A percentile compares a stretch with the other conserved stretches of the same genome.
These are phyloP conservation scores for Colletotrichum zoysiae DNA, from an alignment of 2,329 filamentous ascomycete species.

Conservation along the genomic window DNA sequence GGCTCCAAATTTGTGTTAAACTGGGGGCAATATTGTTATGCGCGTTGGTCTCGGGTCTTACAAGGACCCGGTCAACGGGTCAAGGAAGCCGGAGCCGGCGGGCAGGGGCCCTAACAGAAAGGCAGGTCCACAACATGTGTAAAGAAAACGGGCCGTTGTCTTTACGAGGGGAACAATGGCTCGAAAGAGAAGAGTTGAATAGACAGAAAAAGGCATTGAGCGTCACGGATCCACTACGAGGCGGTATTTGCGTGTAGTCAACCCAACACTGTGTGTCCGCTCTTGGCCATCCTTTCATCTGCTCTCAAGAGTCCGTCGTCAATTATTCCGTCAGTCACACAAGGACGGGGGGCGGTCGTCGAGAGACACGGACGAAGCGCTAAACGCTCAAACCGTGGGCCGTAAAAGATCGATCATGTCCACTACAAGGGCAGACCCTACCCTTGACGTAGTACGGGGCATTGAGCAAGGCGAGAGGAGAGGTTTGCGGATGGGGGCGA, in stretches of 20 bases:
- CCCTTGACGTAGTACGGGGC: constrained; percentile 22
- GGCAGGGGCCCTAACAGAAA: constrained; percentile 6
- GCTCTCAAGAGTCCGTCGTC: constrained; percentile 16
- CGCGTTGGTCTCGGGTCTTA: constrained; percentile 33
- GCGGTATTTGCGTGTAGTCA: constrained; percentile 22
- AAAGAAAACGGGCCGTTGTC: background rate
- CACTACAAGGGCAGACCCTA: constrained; percentile 12
- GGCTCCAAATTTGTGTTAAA: constrained; percentile 18
- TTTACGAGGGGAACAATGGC: background rate
- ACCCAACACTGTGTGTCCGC: constrained; percentile 14
- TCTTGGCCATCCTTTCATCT: background rate
- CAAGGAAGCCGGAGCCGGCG: constrained; percentile 33
- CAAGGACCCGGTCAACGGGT: constrained; percentile 31
- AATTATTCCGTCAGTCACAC: background rate
- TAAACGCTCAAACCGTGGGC: constrained; percentile 33
- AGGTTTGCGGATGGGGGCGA: constrained; percentile 25
- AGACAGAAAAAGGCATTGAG: background rate
- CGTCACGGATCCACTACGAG: constrained; percentile 6
- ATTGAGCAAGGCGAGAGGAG: constrained; percentile 10
- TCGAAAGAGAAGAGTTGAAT: background rate
- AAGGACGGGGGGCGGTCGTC: constrained; percentile 2
- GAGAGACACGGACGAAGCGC: constrained; percentile 26
- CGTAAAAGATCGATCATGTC: constrained; percentile 32
- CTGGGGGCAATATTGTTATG: constrained; percentile 2
- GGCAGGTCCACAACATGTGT: background rate